Base-by-base conservation (phyloP, 2,329 filamentous ascomycete genomes). In the Malbranchea cinnamomea region DNA sequence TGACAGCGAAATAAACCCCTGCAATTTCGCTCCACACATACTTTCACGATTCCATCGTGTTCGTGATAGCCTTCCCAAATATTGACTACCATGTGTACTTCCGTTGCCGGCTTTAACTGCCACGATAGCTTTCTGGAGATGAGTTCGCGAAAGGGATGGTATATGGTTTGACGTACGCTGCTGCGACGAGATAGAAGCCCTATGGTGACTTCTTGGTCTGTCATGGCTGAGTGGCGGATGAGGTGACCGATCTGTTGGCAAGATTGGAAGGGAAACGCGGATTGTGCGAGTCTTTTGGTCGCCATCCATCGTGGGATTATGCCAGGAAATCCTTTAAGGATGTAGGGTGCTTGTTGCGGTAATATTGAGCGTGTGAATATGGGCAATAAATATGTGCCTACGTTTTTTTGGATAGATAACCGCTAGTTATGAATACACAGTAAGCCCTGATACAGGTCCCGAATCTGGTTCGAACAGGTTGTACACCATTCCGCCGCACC, bases 191-290 rank as follows among this genome's bases (percentile, higher is more conserved):
- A 49, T 65, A n/a, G n/a, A n/a, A n/a, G 54, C 10, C 58, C 50
- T 30, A 54, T 60, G 10, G 61, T 51, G 24, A 68, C 57, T 6
- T 50, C 40, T 1, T 74, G 58, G 3, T 74, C 68, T 5, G 69
- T 72, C 57, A 74, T 62, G 30, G 67, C 71, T 4, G 71, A 71
- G 41, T 73, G 68, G 1, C 74, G 57, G 10, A 75, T 60, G 8
- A 68, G 72, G 47, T 74, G 69, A 39, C 74, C 69, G 39, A 74
- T 73, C 49, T n/a, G n/a, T n/a, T n/a, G n/a, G n/a, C n/a, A n/a
- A n/a, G n/a, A n/a, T n/a, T n/a, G n/a, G n/a, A n/a, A n/a, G n/a
- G n/a, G n/a, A n/a, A n/a, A n/a, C n/a, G n/a, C n/a, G n/a, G n/a
- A n/a, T n/a, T n/a, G n/a, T n/a, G n/a, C n/a, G n/a, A n/a, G n/a